Evolutionary conservation across 164 flowering plant species (phyloP).

Genomic region (Tinospora cordifolia): DNA sequence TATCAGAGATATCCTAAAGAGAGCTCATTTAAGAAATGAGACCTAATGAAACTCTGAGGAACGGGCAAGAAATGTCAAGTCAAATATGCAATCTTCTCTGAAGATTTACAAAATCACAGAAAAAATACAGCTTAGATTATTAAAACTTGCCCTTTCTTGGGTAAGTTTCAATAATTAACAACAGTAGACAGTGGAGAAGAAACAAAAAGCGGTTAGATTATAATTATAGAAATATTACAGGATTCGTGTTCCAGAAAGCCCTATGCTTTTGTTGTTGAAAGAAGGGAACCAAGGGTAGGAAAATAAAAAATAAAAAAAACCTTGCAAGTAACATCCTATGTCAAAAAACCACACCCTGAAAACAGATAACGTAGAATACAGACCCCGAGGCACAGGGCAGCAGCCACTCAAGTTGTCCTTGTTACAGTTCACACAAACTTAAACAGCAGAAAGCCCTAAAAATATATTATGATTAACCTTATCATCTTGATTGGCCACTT

Average conservation of each 20-base stretch:
- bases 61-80: background rate
- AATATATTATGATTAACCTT: slow-evolving; percentile 21
- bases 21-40: background rate
- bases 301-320: slow-evolving; percentile 10
- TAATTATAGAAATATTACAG: slow-evolving; percentile 18
- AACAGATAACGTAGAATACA: slow-evolving; percentile 36
- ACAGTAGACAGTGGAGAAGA: background rate
- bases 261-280: background rate
- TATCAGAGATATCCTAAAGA: too few relatives aligned
- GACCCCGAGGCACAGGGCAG: slow-evolving; percentile 42
- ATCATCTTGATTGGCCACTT: slow-evolving; percentile 27
- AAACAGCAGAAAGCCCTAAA: background rate
- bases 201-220: slow-evolving; percentile 16
- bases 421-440: slow-evolving; percentile 26
- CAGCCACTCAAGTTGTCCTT: slow-evolving; percentile 30
- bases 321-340: slow-evolving; percentile 35
- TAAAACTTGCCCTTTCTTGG: too few relatives aligned
- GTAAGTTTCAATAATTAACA: background rate
- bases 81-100: background rate
- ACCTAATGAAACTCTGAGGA: background rate
- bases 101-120: background rate
- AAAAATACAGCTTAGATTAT: background rate
- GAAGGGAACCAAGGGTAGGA: slow-evolving; percentile 3
- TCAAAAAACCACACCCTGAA: slow-evolving; percentile 22
- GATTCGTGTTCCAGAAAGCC: background rate